phyloP scores from a whole-genome alignment of 805 yeast species.

The Candida chilensis region DNA sequence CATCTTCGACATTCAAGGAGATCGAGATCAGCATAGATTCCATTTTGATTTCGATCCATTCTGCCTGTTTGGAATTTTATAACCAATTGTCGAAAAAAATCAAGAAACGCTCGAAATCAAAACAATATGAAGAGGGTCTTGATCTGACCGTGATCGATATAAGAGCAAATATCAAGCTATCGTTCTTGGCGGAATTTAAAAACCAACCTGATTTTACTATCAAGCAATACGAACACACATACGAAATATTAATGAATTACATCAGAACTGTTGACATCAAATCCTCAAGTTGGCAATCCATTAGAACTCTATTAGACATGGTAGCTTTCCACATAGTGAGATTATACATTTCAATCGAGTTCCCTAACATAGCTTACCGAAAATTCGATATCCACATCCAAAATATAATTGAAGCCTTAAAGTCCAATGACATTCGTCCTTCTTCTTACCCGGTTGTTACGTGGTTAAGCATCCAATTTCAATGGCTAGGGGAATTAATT shows the following conservation, averaged over 20 bases:
- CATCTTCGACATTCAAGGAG: too few species aligned
- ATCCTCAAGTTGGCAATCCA: conserved; percentile 41
- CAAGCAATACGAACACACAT: conserved; percentile 42
- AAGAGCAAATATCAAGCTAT: too few species aligned
- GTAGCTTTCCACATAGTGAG: conserved; percentile 56
- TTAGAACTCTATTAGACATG: conserved; percentile 46
- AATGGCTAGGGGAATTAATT: conserved; percentile 55
- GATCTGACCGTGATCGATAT: too few species aligned
- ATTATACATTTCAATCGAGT: conserved; percentile 48
- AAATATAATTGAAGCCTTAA: conserved; percentile 29
- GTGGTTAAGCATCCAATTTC: conserved; percentile 60
- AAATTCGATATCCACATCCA: conserved; percentile 60
- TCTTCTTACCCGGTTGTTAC: conserved; percentile 17
- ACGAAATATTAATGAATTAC: conserved; percentile 40
- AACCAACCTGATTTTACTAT: conserved; percentile 37
- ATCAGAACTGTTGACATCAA: too few species aligned
- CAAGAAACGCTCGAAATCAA: too few species aligned
- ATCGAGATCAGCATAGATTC: too few species aligned
- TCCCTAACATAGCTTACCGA: conserved; percentile 47
- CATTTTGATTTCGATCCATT: too few species aligned
- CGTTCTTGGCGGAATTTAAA: conserved; percentile 38
- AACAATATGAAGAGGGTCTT: too few species aligned
- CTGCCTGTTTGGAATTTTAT: too few species aligned
- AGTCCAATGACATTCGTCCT: conserved; percentile 12
- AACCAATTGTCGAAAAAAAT: too few species aligned